phyloP scores from a whole-genome alignment of 2,329 filamentous ascomycete genomes.

The Colletotrichum melonis region DNA sequence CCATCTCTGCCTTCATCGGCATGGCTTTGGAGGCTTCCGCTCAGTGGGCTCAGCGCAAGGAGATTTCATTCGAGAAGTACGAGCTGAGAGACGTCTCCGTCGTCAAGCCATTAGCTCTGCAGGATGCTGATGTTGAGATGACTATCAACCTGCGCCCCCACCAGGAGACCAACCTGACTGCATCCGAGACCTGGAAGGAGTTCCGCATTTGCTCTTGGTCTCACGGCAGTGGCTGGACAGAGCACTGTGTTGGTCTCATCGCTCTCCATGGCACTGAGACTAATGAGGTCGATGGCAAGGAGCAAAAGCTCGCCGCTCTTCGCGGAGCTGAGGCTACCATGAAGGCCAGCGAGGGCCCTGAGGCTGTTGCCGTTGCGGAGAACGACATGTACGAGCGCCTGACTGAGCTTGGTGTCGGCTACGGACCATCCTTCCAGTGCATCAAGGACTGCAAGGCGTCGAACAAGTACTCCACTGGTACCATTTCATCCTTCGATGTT shows the following conservation, averaged over 20 bases:
- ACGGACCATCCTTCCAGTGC: constrained; percentile 64
- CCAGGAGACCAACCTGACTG: constrained; percentile 53
- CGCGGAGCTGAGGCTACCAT: constrained; percentile 45
- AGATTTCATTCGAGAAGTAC: constrained; percentile 52
- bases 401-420: constrained; percentile 57
- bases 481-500: constrained; percentile 27
- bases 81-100: constrained; percentile 60
- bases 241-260: constrained; percentile 68
- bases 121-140: constrained; percentile 61
- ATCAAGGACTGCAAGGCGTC: constrained; percentile 56
- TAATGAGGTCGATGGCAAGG: constrained; percentile 53
- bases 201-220: constrained; percentile 68
- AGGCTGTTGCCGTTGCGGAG: constrained; percentile 38
- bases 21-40: constrained; percentile 63
- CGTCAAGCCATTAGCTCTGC: constrained; percentile 57
- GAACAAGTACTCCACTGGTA: constrained; percentile 30
- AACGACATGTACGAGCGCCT: constrained; percentile 59
- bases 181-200: constrained; percentile 63
- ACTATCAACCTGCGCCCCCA: constrained; percentile 57
- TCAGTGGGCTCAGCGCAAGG: constrained; percentile 35
- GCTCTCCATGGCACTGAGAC: constrained; percentile 48
- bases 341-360: constrained; percentile 42
- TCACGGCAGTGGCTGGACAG: constrained; percentile 63
- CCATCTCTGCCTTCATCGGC: constrained; percentile 63
- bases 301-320: constrained; percentile 40